These are phyloP conservation scores for Pichia paraexigua DNA, from an alignment of 805 yeast species.

Conservation along the genomic window DNA sequence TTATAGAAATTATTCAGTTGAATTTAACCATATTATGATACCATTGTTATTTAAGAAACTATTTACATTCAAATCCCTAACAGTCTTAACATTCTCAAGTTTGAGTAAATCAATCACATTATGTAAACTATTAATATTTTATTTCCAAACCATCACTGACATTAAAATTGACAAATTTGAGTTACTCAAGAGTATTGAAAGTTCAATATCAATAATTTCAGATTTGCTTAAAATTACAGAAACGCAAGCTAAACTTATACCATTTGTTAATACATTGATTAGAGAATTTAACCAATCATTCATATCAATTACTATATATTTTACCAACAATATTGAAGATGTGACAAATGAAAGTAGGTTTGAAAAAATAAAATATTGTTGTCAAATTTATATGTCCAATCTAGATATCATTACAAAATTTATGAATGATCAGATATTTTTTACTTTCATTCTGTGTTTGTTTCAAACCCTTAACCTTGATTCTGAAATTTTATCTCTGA, in stretches of 20 bases:
- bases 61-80: constrained; percentile 18
- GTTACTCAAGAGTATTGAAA: constrained; percentile 2
- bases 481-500: constrained; percentile 12
- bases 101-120: neutral
- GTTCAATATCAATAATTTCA: neutral
- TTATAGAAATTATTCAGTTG: neutral
- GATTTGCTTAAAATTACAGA: neutral
- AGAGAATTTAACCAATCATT: constrained; percentile 7
- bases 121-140: constrained; percentile 1
- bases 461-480: constrained; percentile 9
- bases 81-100: neutral
- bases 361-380: constrained; percentile 15
- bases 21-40: constrained; percentile 18
- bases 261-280: constrained; percentile 1
- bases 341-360: neutral
- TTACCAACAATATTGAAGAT: constrained; percentile 3
- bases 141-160: neutral
- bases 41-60: constrained; percentile 26
- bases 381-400: constrained; percentile 19
- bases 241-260: neutral
- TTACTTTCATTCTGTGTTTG: neutral
- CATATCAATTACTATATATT: constrained; percentile 9
- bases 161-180: neutral
- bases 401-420: constrained; percentile 8
- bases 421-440: constrained; percentile 7